Evolutionary conservation across 345 rosid species (phyloP).

Genomic region (Mangifera indica): DNA sequence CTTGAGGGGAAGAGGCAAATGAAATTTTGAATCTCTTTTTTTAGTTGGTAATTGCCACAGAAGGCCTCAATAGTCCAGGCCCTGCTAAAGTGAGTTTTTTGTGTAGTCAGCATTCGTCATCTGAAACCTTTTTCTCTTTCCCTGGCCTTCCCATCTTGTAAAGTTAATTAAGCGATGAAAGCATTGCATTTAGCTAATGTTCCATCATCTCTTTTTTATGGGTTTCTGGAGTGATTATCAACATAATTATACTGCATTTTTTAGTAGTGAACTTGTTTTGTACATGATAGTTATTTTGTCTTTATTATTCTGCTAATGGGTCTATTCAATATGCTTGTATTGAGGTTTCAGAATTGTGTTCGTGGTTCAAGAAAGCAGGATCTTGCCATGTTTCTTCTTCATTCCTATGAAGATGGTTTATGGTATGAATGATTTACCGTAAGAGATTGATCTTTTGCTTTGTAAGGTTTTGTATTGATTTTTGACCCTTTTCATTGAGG

Average conservation of each 20-base stretch:
- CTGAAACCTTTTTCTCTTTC: not conserved
- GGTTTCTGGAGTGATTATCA: too few species aligned
- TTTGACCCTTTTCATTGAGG: too few species aligned
- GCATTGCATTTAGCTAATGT: not conserved
- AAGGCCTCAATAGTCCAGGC: not conserved
- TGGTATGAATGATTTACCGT: slow-evolving; percentile 39
- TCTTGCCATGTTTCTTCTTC: slow-evolving; percentile 54
- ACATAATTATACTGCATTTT: not conserved
- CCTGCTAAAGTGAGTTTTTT: not conserved
- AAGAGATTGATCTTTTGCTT: too few species aligned
- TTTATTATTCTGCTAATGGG: slow-evolving; percentile 20
- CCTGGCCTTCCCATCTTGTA: not conserved
- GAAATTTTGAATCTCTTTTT: not conserved
- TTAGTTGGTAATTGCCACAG: not conserved
- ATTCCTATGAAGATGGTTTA: slow-evolving; percentile 48
- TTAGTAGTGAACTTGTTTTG: not conserved
- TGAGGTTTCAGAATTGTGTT: slow-evolving; percentile 44
- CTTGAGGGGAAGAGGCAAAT: too few species aligned
- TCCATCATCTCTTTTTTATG: not conserved
- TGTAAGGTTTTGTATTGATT: too few species aligned
- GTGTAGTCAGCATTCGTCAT: not conserved
- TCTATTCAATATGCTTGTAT: slow-evolving; percentile 15
- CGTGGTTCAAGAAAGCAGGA: slow-evolving; percentile 65
- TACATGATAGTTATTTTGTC: slow-evolving; percentile 11
- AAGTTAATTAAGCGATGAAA: not conserved